A percentile compares a stretch with the other conserved stretches of the same genome.
Evolutionary conservation across 2,329 filamentous ascomycete genomes (phyloP).

Genomic region (Fusarium dlaminii): DNA sequence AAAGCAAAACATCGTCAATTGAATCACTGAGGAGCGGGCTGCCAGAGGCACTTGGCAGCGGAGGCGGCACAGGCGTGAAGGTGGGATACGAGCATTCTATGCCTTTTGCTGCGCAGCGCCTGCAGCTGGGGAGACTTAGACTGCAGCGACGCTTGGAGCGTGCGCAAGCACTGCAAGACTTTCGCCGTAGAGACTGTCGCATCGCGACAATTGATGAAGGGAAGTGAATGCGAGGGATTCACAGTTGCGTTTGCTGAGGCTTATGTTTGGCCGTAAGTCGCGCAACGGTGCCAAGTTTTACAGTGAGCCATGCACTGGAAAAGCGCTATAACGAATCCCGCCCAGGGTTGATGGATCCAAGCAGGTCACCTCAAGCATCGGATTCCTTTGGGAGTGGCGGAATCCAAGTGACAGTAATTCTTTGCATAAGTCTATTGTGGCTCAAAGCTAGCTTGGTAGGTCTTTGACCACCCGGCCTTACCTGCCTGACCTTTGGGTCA

Average conservation of each 20-base stretch:
- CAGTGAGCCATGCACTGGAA: neutral
- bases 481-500: too few species aligned
- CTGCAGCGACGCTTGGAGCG: neutral
- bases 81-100: neutral
- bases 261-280: neutral
- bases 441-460: neutral
- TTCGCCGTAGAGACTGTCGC: neutral
- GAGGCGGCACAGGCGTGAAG: neutral
- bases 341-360: neutral
- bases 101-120: neutral
- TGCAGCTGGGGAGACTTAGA: neutral
- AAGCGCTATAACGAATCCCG: neutral
- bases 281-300: neutral
- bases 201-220: neutral
- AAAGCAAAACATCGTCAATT: neutral
- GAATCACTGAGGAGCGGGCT: neutral
- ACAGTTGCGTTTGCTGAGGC: neutral
- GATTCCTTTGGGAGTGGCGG: neutral
- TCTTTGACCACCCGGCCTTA: too few species aligned
- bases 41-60: neutral
- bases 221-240: neutral
- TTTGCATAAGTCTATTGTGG: neutral
- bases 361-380: too few species aligned
- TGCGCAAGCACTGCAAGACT: neutral
- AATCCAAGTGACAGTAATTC: neutral